Conservation (phyloP, 2,329 filamentous ascomycete genomes). For the Aspergillus floridensis region DNA sequence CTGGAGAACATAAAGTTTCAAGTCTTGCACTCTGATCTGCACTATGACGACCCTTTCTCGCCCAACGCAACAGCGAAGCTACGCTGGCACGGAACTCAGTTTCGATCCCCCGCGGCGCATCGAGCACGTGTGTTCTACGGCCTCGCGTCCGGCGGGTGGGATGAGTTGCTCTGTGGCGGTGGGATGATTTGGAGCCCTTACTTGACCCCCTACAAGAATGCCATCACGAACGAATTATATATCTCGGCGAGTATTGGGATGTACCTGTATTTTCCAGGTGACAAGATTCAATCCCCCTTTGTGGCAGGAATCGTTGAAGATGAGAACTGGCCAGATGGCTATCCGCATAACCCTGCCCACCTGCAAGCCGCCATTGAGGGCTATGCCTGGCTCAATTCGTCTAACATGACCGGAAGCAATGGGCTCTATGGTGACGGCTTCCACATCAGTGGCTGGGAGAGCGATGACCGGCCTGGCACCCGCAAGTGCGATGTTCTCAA, state of each 20-base stretch:
- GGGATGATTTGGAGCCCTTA: conserved; percentile 90
- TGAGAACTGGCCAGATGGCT: conserved; percentile 27
- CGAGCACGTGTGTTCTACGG: conserved; percentile 84
- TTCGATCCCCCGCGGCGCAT: conserved; percentile 74
- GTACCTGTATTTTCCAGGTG: conserved; percentile 86
- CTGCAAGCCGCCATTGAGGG: conserved; percentile 71
- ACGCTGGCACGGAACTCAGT: conserved; percentile 73
- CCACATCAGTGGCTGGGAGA: conserved; percentile 68
- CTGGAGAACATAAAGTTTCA: conserved; percentile 78
- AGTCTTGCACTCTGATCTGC: conserved; percentile 62
- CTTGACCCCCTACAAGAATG: conserved; percentile 84
- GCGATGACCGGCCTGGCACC: conserved; percentile 60
- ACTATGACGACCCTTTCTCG: conserved; percentile 48
- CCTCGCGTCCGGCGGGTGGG: conserved; percentile 75
- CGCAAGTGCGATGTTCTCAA: conserved; percentile 76
- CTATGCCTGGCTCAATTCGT: conserved; percentile 75
- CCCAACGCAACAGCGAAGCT: conserved; percentile 21
- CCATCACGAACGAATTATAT: conserved; percentile 90
- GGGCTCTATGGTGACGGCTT: conserved; percentile 86
- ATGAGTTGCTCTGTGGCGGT: conserved; percentile 73
- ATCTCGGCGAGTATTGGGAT: conserved; percentile 81
- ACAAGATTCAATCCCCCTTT: conserved; percentile 71
- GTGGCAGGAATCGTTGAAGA: conserved; percentile 26
- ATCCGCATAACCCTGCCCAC: conserved; percentile 60
- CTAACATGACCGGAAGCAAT: conserved; percentile 74